phyloP scores from a whole-genome alignment of 192 early-diverging fungal genomes.

The Diversispora eburnea region DNA sequence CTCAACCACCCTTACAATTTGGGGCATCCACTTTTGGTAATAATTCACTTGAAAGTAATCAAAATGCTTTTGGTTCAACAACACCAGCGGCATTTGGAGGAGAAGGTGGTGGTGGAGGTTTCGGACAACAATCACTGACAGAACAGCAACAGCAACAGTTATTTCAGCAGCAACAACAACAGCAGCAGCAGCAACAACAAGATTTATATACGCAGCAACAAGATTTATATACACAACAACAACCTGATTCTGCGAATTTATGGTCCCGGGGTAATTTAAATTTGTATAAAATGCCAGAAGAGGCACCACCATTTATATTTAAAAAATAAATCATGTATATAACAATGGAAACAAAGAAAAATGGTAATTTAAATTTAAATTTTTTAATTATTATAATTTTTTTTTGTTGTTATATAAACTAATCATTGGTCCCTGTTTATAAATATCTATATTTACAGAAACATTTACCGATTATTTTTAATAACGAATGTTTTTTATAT shows the following conservation, averaged over 20 bases:
- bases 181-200: background rate
- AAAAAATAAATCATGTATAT: conserved; percentile 1
- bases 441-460: no score
- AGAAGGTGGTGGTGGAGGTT: background rate
- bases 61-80: background rate
- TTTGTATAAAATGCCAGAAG: conserved; percentile 17
- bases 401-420: no score
- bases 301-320: conserved; percentile 1
- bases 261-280: conserved; percentile 6
- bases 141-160: conserved; percentile 3
- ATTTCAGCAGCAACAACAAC: conserved; percentile 11
- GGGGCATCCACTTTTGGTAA: background rate
- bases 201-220: conserved; percentile 5
- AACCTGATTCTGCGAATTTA: background rate
- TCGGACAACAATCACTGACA: background rate
- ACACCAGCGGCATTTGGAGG: background rate
- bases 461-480: no score
- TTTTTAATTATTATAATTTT: background rate
- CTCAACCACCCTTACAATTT: background rate
- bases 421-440: no score
- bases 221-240: background rate
- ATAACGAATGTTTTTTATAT: no score
- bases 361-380: background rate
- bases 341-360: background rate
- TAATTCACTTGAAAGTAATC: background rate